Base-by-base conservation (phyloP, 345 rosid genomes). In the Eucalyptus polyanthemos region DNA sequence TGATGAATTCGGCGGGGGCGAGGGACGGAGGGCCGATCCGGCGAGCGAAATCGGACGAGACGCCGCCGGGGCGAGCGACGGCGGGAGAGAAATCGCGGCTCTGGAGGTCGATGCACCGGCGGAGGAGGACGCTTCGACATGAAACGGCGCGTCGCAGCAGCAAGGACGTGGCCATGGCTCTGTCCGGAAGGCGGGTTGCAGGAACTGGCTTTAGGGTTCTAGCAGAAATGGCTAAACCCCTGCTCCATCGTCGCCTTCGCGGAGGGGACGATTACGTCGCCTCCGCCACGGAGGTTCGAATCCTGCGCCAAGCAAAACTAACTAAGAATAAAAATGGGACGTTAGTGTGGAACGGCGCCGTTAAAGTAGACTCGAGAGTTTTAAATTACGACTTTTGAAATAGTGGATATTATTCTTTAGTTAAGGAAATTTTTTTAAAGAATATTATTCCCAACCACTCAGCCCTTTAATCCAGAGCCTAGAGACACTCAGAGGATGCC, bases 111-210 rank as follows among this genome's bases (percentile, higher is more conserved):
- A 92, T 91, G 88, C 93, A 89, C 87, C 95, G 91, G 42, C 93
- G 72, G 87, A 87, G 65, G 85, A 92, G 85, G 89, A 93, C 80
- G 89, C 88, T 89, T 80, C 94, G 92, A 56, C 88, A 69, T 56
- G 94, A 87, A 56, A 92, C 24, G 4, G 91, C 92, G 80, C 97
- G 95, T 90, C 97, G 93, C 80, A 96, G 86, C 49, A 90, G 89
- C 94, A 94, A 29, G 47, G 96, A 95, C 98, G 95, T 94, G 86
- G 86, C 60, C 65, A 50, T 56, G 15, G 27, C 2, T 21, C 87
- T 51, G 12, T 40, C 53, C 29, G 60, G 60, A 24, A 37, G 45
- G 34, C 69, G 31, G 76, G 76, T 2, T n/a, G 76, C 34, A n/a
- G 37, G 76, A 65, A 4, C 3, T 14, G 21, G 40, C 40, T 7